phyloP scores from a whole-genome alignment of 257 asterid genomes.

The Rhazya stricta region DNA sequence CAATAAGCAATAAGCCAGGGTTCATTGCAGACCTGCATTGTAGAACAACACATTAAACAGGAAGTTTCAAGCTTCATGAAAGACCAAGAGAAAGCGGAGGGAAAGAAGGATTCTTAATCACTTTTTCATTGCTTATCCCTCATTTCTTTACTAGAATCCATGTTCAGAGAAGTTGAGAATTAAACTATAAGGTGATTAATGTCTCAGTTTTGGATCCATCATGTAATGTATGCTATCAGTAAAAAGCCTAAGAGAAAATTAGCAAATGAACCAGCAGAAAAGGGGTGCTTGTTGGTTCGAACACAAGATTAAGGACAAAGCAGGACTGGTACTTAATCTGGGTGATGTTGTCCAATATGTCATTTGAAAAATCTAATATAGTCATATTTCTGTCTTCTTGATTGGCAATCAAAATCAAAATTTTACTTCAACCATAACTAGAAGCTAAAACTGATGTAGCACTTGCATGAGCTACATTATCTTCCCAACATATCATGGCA shows the following conservation, averaged over 20 bases:
- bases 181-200: not conserved
- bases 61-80: not conserved
- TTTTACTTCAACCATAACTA: not conserved
- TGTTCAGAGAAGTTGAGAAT: not conserved
- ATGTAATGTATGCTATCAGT: not conserved
- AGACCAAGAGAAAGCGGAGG: not conserved
- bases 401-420: not conserved
- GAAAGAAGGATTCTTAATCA: not conserved
- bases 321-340: not conserved
- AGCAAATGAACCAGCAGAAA: not conserved
- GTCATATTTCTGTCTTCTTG: not conserved
- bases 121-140: not conserved
- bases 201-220: no score
- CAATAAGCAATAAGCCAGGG: not conserved
- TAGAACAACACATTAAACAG: not conserved
- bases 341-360: not conserved
- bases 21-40: not conserved
- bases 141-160: not conserved
- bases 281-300: not conserved
- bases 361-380: not conserved
- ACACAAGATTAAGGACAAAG: not conserved
- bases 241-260: not conserved
- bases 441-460: not conserved
- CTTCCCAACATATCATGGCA: not conserved
- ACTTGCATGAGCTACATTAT: not conserved